Percentiles rank a stretch among this genome's conserved stretches.
phyloP scores from a whole-genome alignment of 768 basidiomycete species.

The Lentinula detonsa region DNA sequence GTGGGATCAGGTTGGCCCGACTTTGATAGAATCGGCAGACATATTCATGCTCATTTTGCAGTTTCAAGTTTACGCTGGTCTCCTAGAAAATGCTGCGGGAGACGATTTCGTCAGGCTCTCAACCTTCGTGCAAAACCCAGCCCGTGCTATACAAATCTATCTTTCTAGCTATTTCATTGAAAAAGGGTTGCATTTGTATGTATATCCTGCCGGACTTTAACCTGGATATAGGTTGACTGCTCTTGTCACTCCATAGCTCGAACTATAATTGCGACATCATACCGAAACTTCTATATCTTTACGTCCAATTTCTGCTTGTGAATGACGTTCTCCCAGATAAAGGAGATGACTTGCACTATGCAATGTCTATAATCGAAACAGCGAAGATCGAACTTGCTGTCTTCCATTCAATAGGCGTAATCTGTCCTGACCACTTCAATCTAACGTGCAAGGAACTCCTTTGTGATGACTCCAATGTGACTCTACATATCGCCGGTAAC shows the following conservation, averaged over 20 bases:
- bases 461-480: background rate
- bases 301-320: background rate
- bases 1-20: conserved; percentile 1
- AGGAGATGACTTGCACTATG: background rate
- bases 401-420: background rate
- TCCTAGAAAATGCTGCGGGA: background rate
- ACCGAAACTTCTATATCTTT: conserved; percentile 2
- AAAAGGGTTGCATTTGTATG: background rate
- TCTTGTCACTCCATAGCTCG: background rate
- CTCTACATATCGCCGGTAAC: background rate
- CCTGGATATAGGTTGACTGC: background rate
- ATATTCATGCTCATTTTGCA: background rate
- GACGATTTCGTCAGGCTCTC: background rate
- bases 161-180: conserved; percentile 3
- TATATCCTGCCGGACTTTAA: background rate
- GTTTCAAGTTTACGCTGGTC: conserved; percentile 6
- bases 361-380: background rate
- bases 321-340: background rate
- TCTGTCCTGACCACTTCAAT: conserved; percentile 2
- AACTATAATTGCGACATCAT: background rate
- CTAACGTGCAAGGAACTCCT: conserved; percentile 1
- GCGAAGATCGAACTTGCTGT: background rate
- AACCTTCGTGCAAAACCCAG: background rate
- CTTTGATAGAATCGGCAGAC: background rate
- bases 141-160: background rate